Base-by-base conservation (phyloP, 208 protist species). In the Leishmania tropica region DNA sequence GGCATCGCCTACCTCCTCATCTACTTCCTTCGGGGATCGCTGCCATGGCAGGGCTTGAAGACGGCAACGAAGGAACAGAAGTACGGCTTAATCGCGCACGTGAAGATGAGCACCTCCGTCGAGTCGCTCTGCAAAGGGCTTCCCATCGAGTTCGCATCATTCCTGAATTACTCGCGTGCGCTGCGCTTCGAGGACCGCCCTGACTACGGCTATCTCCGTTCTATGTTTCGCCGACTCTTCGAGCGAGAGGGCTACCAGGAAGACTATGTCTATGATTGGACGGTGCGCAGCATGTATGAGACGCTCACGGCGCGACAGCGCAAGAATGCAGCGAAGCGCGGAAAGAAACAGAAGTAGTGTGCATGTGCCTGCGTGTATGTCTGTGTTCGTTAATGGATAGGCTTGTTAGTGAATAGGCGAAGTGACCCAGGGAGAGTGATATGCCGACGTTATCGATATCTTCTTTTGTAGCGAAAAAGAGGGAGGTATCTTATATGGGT, bases 231-330 rank as follows among this genome's bases (percentile, higher is more conserved):
- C 28, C 97, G 99, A 76, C 91, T 99, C 37, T 99, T 99, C 87
- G 90, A 99, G 35, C 93, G 96, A 62, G 95, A 99, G 84, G 98
- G 98, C 10, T 99, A 97, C 85, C 92, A 97, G 79, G 98, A 99
- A 67, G 99, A 99, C 93, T 99, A 99, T 87, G 90, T 99, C 53
- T 99, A 99, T 89, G 99, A 99, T 90, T 99, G 99, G 82, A 80
- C 70, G 35, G 76, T 81, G 77, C 82, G 78, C 24, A 74, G 53
- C 60, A 81, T 82, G 78, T 73, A 85, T 53, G 82, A 81, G 47
- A 70, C 21, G 4, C 40, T 80, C 24, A 53, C 67, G 21, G 56
- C 82, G n/a, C 54, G 35, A 28, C 47, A 79, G 72, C 78, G 78
- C 6, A 79, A 79, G 47, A 58, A 31, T 17, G 40, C 17, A 37